These are phyloP conservation scores for Dittrichia graveolens DNA, from an alignment of 129 eudicot species.

Conservation along the genomic window DNA sequence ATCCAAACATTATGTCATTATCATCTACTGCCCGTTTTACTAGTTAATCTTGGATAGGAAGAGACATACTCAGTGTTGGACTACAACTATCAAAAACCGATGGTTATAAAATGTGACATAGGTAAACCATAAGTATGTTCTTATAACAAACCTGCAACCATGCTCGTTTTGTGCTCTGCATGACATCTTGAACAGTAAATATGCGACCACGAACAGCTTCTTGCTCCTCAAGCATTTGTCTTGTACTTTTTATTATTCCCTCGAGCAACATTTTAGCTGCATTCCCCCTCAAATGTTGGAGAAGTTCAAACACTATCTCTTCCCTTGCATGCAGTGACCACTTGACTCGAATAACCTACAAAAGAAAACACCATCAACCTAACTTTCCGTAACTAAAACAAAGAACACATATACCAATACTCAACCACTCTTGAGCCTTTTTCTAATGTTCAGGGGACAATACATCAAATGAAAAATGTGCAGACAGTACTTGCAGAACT, in stretches of 20 bases:
- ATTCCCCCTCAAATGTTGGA: slow-evolving; percentile 81
- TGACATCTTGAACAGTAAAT: slow-evolving; percentile 95
- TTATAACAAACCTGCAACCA: slow-evolving; percentile 85
- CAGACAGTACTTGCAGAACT: no score
- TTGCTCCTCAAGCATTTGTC: slow-evolving; percentile 96
- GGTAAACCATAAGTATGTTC: slow-evolving; percentile 8
- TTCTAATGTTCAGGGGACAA: no score
- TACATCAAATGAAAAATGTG: no score
- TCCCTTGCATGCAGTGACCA: slow-evolving; percentile 99
- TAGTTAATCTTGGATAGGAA: no score
- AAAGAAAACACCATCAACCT: slow-evolving; percentile 2
- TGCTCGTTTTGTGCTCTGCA: slow-evolving; percentile 94
- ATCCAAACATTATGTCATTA: no score
- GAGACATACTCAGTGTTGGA: no score
- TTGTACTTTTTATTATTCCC: slow-evolving; percentile 72
- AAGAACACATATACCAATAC: neutral
- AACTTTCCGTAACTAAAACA: slow-evolving; percentile 12
- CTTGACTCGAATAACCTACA: slow-evolving; percentile 93
- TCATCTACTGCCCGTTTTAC: no score
- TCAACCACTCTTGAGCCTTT: no score
- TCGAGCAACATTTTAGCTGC: slow-evolving; percentile 66
- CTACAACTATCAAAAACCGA: no score
- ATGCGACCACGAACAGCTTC: slow-evolving; percentile 99
- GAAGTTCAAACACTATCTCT: slow-evolving; percentile 96
- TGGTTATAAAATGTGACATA: no score